These are phyloP conservation scores for Polygonum maritimum DNA, from an alignment of 148 eudicot species.

Conservation along the genomic window DNA sequence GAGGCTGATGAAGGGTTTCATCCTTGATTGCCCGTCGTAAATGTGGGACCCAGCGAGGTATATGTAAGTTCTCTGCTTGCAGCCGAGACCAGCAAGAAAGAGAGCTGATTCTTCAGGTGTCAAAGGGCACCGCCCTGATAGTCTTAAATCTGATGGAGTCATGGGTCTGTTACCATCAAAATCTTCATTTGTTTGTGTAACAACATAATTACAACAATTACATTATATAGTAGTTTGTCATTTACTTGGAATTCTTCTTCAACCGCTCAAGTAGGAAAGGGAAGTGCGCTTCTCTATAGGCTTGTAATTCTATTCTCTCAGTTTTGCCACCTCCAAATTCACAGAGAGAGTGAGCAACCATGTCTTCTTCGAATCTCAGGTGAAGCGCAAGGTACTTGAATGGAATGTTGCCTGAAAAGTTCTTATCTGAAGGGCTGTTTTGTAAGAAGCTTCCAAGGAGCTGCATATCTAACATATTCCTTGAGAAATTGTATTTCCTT, in stretches of 20 bases:
- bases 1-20: constrained; percentile 54
- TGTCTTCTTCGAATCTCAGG: constrained; percentile 88
- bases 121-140: constrained; percentile 72
- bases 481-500: constrained; percentile 34
- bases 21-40: constrained; percentile 65
- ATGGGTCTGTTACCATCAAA: constrained; percentile 30
- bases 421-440: constrained; percentile 16
- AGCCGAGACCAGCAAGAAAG: constrained; percentile 72
- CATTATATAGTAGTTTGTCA: neutral
- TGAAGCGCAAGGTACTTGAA: constrained; percentile 82
- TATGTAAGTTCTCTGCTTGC: constrained; percentile 44
- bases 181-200: neutral
- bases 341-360: constrained; percentile 94
- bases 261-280: constrained; percentile 67
- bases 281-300: constrained; percentile 79
- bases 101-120: constrained; percentile 97
- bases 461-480: constrained; percentile 47
- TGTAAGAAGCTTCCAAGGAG: constrained; percentile 62
- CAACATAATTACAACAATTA: too few relatives aligned
- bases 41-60: constrained; percentile 88
- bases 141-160: constrained; percentile 56
- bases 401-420: constrained; percentile 9
- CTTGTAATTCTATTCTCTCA: constrained; percentile 61
- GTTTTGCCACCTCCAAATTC: constrained; percentile 86
- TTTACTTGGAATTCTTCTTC: constrained; percentile 34